Base-by-base conservation (phyloP, 306 rosid genomes). In the Dicorynia guianensis region DNA sequence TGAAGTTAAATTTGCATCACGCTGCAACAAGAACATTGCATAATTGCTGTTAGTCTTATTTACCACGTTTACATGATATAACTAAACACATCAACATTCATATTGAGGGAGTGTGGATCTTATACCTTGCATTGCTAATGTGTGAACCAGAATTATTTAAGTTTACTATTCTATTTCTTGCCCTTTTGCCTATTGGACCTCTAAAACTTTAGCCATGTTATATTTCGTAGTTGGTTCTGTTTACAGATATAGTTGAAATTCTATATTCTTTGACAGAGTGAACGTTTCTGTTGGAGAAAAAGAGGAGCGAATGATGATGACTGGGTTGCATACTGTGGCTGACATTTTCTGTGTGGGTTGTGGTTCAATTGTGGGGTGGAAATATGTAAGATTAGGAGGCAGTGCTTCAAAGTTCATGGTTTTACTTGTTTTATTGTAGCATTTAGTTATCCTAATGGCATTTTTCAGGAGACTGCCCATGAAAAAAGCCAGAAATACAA, bases 321-420 rank as follows among this genome's bases (percentile, higher is more conserved):
- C 93, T 5, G 97, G 98, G 42, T 44, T 87, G 89, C 98, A 93
- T 83, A 87, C 92, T 0, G 98, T 93, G 52, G 96, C 88, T 43
- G 98, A 93, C 91, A 89, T 93, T 60, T 93, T 89, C 87, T 93
- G 98, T 49, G 93, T 93, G 13, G 97, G 96, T 12, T 93, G 97
- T 75, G 96, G 97, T 80, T 93, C 98, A 6, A 86, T 91, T 59
- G 88, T 93, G 65, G 98, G 96, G 67, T 93, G 97, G 98, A 89
- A 83, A 89, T 93, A 93, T 85, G 98, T 93, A 91, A 87, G 97
- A 89, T 62, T 56, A 73, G 25, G 69, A 82, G 65, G 34, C 83
- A 81, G 39, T 70, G 71, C 81, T 64, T 60, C 52, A 34, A 74
- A 79, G 35, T 17, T 76, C 49, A 14, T 79, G 63, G 70, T 73